Conservation (phyloP, 257 asterid genomes). For the Nicotiana noctiflora region DNA sequence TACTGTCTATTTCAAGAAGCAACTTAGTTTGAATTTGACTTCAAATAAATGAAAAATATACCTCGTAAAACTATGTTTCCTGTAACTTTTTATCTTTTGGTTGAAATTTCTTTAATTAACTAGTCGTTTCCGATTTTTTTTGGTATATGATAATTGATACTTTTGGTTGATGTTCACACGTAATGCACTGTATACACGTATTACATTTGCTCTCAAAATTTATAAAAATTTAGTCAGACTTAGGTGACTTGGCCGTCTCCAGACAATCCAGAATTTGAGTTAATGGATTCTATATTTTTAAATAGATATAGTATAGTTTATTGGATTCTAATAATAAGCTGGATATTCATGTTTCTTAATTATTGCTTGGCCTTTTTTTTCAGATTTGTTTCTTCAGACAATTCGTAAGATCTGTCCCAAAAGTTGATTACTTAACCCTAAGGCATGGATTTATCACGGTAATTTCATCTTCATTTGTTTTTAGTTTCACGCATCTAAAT, state of each 20-base stretch:
- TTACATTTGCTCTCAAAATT: background rate
- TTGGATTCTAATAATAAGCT: no score
- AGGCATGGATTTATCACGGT: slow-evolving; percentile 93
- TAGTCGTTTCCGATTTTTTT: no score
- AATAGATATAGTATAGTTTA: no score
- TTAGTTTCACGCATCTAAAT: background rate
- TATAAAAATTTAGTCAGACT: background rate
- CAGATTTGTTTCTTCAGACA: slow-evolving; percentile 92
- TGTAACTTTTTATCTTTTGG: background rate
- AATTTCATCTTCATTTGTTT: background rate
- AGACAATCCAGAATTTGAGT: no score
- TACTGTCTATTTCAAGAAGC: background rate
- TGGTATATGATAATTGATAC: no score
- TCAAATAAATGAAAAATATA: background rate
- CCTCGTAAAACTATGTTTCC: background rate
- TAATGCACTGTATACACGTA: no score
- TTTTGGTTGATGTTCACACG: background rate
- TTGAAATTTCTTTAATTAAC: background rate
- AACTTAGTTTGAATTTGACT: background rate
- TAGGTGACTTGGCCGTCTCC: background rate
- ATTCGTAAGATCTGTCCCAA: slow-evolving; percentile 83
- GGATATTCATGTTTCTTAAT: background rate
- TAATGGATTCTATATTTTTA: no score
- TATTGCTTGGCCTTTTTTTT: background rate
- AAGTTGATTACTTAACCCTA: slow-evolving; percentile 80